Evolutionary conservation across 176 grass and related monocot genomes (phyloP), one percentile per base, ranked within the genome.

Genomic region (Oryza punctata): DNA sequence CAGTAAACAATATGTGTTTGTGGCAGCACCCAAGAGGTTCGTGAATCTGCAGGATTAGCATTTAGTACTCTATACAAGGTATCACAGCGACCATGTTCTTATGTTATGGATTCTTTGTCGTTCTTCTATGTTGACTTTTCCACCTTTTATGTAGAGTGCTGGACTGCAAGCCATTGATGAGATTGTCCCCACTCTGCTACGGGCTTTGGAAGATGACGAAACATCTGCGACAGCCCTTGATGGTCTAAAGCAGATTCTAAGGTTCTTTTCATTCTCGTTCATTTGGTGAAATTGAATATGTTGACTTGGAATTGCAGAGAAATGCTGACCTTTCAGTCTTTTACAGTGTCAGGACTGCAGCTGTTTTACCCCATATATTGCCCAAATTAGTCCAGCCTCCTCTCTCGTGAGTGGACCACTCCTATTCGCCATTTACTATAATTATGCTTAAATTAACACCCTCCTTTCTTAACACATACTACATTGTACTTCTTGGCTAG

Each of bases 21-120:
- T 91, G 50, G 70, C 85, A 98, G 96, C 73, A 88, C 87, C 30
- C 89, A 91, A 88, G 96, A 98, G 69, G 96, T 98, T 65, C 96
- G 96, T 59, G 96, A 98, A 90, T 95, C 96, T 90, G 96, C 96
- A 86, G 96, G 93, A 71, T 81, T 98, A 78, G 96, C 96, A 37
- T 98, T 98, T 92, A 95, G 87, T 84, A 98, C 96, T 86, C 96
- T 98, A 18, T 98, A 98, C 54, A 98, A 98, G 96, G 96, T 98
- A 87, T 57, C 72, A 75, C 16, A 73, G 43, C 30, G 16, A 71
- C 19, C 47, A 4, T 65, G 19, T 84, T 75, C 59, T 81, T 76
- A 71, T 81, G 21, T 85, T 80, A 78, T 81, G 11, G 21, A 73
- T 83, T 47, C n/a, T 63, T 52, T 71, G 43, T 26, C 7, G 43